Evolutionary conservation across 1,139 yeast genomes (phyloP).

Genomic region (Blastobotrys persicus): DNA sequence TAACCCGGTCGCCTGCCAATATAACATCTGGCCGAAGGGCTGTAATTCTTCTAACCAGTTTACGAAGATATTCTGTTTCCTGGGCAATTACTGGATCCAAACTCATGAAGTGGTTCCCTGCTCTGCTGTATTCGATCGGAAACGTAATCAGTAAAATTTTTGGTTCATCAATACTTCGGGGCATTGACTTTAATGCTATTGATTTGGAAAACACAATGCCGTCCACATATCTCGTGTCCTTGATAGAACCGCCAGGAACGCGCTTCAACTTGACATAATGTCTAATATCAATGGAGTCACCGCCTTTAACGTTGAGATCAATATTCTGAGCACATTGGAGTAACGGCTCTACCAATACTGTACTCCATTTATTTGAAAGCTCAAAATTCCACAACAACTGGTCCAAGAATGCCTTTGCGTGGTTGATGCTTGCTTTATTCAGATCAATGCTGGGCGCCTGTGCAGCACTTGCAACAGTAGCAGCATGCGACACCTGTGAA

Average conservation of each 20-base stretch:
- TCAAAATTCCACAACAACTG: constrained; percentile 65
- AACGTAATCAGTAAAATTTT: constrained; percentile 80
- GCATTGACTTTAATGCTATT: constrained; percentile 81
- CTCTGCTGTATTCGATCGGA: constrained; percentile 80
- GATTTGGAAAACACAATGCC: constrained; percentile 87
- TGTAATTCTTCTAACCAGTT: constrained; percentile 73
- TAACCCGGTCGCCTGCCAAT: constrained; percentile 75
- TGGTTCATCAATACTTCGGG: constrained; percentile 59
- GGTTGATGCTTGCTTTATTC: constrained; percentile 42
- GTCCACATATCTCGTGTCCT: constrained; percentile 61
- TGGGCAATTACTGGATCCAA: constrained; percentile 83
- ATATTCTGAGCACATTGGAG: constrained; percentile 47
- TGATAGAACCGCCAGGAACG: constrained; percentile 65
- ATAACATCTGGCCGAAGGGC: constrained; percentile 78
- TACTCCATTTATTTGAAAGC: constrained; percentile 50
- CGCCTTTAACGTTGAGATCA: constrained; percentile 54
- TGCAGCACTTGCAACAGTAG: constrained; percentile 12
- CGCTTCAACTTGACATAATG: constrained; percentile 86
- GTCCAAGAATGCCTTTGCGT: constrained; percentile 46
- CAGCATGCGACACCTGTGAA: background rate
- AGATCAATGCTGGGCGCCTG: constrained; percentile 32
- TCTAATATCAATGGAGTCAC: constrained; percentile 79
- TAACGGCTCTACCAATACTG: constrained; percentile 47
- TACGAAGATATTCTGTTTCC: constrained; percentile 79
- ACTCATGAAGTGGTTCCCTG: constrained; percentile 72